These are phyloP conservation scores for Hysterangium stoloniferum DNA, from an alignment of 768 basidiomycete genomes.

Conservation along the genomic window DNA sequence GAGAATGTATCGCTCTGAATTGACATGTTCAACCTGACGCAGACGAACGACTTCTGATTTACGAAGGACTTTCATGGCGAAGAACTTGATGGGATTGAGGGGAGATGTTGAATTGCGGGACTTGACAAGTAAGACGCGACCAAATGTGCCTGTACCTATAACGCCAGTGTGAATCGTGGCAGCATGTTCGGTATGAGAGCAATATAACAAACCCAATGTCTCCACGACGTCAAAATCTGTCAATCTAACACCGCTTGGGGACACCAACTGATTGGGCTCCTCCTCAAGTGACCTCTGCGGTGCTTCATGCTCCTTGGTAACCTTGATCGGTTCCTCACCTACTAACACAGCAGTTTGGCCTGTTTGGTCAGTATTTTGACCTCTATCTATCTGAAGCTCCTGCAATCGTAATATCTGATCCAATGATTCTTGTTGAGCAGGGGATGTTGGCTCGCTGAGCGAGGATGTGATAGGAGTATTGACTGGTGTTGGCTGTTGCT, in stretches of 20 bases:
- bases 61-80: slow-evolving; percentile 84
- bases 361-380: background rate
- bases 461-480: slow-evolving; percentile 20
- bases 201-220: slow-evolving; percentile 49
- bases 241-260: slow-evolving; percentile 48
- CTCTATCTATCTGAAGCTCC: slow-evolving; percentile 16
- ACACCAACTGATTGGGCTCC: slow-evolving; percentile 56
- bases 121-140: slow-evolving; percentile 83
- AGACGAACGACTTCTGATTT: slow-evolving; percentile 82
- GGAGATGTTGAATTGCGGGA: slow-evolving; percentile 44
- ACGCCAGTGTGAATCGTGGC: slow-evolving; percentile 4
- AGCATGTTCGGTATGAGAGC: too few relatives aligned
- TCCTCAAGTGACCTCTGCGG: slow-evolving; percentile 60
- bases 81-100: slow-evolving; percentile 49
- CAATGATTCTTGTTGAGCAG: slow-evolving; percentile 20
- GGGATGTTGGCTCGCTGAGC: slow-evolving; percentile 24
- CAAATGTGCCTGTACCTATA: slow-evolving; percentile 93
- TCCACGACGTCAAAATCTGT: slow-evolving; percentile 79
- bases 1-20: slow-evolving; percentile 90
- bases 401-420: slow-evolving; percentile 18
- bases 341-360: slow-evolving; percentile 8
- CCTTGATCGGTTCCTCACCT: slow-evolving; percentile 13
- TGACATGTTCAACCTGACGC: slow-evolving; percentile 96
- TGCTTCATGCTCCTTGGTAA: slow-evolving; percentile 23
- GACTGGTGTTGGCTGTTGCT: slow-evolving; percentile 22